Conservation (phyloP, 257 asterid species). For the Scutellaria galericulata region DNA sequence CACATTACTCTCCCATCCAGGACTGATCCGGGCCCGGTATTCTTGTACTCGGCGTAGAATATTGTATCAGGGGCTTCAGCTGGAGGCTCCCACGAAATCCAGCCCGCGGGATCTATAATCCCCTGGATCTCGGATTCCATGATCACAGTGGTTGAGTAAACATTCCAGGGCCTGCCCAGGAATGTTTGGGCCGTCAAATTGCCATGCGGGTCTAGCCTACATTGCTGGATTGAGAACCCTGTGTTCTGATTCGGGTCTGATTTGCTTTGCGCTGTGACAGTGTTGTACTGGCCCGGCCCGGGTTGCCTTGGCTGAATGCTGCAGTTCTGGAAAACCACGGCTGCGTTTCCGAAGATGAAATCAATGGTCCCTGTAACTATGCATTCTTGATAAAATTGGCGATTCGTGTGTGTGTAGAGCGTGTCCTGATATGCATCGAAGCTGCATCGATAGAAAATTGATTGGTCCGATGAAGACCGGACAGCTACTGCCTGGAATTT, state of each 20-base stretch:
- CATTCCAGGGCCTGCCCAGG: constrained; percentile 52
- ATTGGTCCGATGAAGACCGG: constrained; percentile 36
- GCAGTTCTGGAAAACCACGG: constrained; percentile 44
- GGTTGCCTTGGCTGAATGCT: constrained; percentile 39
- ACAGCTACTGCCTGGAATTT: constrained; percentile 50
- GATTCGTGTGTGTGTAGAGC: constrained; percentile 45
- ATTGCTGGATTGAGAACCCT: constrained; percentile 40
- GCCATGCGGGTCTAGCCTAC: constrained; percentile 35
- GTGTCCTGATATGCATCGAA: constrained; percentile 47
- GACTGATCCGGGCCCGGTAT: constrained; percentile 44
- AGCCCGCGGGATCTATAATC: constrained; percentile 45
- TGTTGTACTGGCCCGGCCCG: constrained; percentile 39
- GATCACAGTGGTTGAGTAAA: constrained; percentile 40
- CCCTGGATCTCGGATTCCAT: constrained; percentile 33
- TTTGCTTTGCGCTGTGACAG: constrained; percentile 45
- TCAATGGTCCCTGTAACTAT: constrained; percentile 38
- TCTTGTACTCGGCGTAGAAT: constrained; percentile 44
- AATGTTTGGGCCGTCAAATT: constrained; percentile 38
- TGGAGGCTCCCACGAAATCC: constrained; percentile 43
- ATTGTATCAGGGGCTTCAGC: constrained; percentile 34
- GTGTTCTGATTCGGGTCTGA: constrained; percentile 51
- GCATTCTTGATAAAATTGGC: constrained; percentile 45
- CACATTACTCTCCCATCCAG: constrained; percentile 36
- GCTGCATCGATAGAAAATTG: constrained; percentile 42
- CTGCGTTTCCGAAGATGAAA: constrained; percentile 51